Conservation (phyloP, 2,329 filamentous ascomycete species). For the Fusarium pseudograminearum region DNA sequence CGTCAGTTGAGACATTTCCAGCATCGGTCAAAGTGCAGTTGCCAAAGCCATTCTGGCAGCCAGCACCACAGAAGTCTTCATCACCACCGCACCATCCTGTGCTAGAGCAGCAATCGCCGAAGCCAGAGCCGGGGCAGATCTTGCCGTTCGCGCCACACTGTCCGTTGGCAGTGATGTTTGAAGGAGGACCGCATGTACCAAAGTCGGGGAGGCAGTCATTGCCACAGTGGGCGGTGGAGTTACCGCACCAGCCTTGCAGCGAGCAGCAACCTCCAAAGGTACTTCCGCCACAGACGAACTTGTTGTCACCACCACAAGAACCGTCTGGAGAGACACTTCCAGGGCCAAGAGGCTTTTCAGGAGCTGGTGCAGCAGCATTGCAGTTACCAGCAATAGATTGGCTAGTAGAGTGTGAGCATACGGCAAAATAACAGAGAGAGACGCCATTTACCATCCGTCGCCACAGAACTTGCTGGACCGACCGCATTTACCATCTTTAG, state of each 20-base stretch:
- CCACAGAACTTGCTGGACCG: conserved; percentile 22
- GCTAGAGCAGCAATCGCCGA: conserved; percentile 1
- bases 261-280: conserved; percentile 14
- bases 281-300: conserved; percentile 2
- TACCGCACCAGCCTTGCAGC: conserved; percentile 5
- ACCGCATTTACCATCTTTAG: conserved; percentile 8
- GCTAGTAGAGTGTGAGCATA: not conserved
- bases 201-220: not conserved
- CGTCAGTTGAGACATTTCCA: conserved; percentile 1
- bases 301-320: conserved; percentile 16
- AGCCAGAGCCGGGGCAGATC: conserved; percentile 3
- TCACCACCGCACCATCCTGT: not conserved
- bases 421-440: accelerated
- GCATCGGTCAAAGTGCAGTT: not conserved
- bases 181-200: conserved; percentile 1
- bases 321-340: conserved; percentile 15
- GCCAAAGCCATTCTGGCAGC: conserved; percentile 1
- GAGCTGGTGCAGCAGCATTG: conserved; percentile 5
- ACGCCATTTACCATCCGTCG: conserved; percentile 4
- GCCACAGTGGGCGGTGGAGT: conserved; percentile 10
- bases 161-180: conserved; percentile 2
- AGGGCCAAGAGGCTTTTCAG: not conserved
- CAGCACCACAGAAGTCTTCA: not conserved
- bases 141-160: conserved; percentile 13
- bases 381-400: conserved; percentile 13